Base-by-base conservation (phyloP, 257 asterid species). In the Solanum commersonii region DNA sequence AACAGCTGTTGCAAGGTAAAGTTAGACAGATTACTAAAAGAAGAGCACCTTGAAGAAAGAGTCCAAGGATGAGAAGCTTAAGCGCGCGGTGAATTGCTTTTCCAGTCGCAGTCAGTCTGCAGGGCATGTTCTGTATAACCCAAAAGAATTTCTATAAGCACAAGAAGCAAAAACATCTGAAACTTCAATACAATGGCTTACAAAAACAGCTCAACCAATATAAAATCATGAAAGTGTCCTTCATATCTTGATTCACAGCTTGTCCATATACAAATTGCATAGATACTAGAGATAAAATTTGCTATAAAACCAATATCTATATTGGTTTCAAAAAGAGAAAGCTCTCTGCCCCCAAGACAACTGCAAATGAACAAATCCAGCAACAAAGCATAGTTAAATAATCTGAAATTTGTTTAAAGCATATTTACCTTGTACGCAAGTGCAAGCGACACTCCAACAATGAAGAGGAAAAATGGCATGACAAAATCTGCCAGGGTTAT, bases 381-480 rank as follows among this genome's bases (percentile, higher is more conserved):
- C 22, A 2, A 73, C 12, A 86, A 42, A 73, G 8, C 73, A 14
- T 23, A 52, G 18, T 49, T 81, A 20, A 18, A 22, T 31, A 49
- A 31, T 18, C 86, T 6, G 70, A 81, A 5, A 27, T 44, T 79
- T 79, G 38, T 42, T 52, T 38, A n/a, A 15, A 40, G 73, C 83
- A 27, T 27, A 87, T 63, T 60, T 89, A 94, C 98, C 98, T 95
- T 95, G 85, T 91, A 94, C 76, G 91, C 96, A 83, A 95, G 96
- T 77, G 90, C 95, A 87, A 95, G 94, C 14, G 98, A 94, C 42
- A 94, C 90, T 37, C 98, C 98, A 88, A 94, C 98, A 93, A 94
- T 93, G 88, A 94, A 95, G 83, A 95, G 95, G 90, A 95, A 95
- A 92, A 95, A 93, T 25, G 98, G 98, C 95, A 95, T 93, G 74